Percentiles rank a stretch among this genome's conserved stretches.
These are phyloP conservation scores for Termitomyces titanicus DNA, from an alignment of 768 basidiomycete species.

Conservation along the genomic window DNA sequence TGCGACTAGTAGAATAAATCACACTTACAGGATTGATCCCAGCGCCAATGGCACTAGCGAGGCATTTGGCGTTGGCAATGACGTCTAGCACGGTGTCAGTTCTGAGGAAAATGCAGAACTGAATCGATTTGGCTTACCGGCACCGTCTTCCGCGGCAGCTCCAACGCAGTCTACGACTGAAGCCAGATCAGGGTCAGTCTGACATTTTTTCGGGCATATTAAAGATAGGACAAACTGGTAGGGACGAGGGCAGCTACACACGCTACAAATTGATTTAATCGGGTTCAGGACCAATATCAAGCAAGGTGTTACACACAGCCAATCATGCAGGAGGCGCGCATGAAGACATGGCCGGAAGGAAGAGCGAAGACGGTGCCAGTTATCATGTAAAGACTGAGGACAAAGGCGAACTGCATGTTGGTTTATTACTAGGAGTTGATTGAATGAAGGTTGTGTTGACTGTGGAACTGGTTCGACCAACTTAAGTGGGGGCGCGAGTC, in stretches of 20 bases:
- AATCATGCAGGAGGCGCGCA: constrained; percentile 9
- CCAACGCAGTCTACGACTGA: constrained; percentile 7
- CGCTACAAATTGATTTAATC: background rate
- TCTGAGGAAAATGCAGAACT: background rate
- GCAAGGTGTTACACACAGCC: constrained; percentile 9
- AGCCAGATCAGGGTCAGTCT: background rate
- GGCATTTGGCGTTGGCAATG: constrained; percentile 10
- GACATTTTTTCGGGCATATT: background rate
- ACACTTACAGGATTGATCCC: constrained; percentile 6
- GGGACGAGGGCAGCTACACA: constrained; percentile 15
- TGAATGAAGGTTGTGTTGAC: background rate
- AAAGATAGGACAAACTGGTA: background rate
- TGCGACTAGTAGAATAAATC: background rate
- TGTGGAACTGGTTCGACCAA: too few species aligned
- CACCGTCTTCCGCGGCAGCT: constrained; percentile 11
- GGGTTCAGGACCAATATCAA: background rate
- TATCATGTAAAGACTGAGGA: constrained; percentile 5
- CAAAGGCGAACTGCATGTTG: constrained; percentile 12
- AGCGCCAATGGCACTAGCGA: constrained; percentile 8
- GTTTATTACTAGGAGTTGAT: background rate
- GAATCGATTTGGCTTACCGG: constrained; percentile 1
- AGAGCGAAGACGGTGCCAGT: constrained; percentile 7
- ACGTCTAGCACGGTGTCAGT: constrained; percentile 2
- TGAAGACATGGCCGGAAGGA: constrained; percentile 11
- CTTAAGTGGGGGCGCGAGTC: too few species aligned